Base-by-base conservation (phyloP, 495 filamentous ascomycete species). In the Aspergillus carlsbadensis region DNA sequence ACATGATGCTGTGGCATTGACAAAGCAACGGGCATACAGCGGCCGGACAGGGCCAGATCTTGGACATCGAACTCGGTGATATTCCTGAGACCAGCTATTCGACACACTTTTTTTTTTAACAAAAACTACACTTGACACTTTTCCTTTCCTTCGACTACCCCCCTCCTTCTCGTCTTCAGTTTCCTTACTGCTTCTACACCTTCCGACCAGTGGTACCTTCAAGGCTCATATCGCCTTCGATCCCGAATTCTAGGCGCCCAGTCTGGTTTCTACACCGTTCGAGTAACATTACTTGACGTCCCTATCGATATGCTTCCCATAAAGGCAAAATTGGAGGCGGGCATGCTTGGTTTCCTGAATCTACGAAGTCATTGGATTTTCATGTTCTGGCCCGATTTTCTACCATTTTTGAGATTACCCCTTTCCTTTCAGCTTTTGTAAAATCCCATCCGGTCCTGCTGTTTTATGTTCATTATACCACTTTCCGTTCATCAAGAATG, bases 31-130 rank as follows among this genome's bases (percentile, higher is more conserved):
- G 52, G 48, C 11, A 13, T 72, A 63, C 29, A 58, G 66, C 17
- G 71, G 71, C 42, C 64, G 69, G 54, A 65, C 65, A 54, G 71
- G 71, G 17, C 71, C 73, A 11, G 57, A 60, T 18, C 52, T 68
- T 52, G 69, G 68, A 35, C 68, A 65, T 63, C 73, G 73, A 33
- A 65, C 58, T 13, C 67, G 68, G 46, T 76, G 64, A 65, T 58
- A 33, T 37, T 18, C 43, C 31, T 21, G 24, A 40, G 15, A 2
- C 14, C 54, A 45, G 50, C 18, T 10, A 4, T 34, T 36, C 44
- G 40, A 33, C 34, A 11, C 29, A n/a, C n/a, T n/a, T n/a, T n/a
- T n/a, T n/a, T n/a, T 33, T 21, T 33, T 40, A 17, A 17, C 15
- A 24, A 41, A 10, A 47, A 35, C n/a, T 15, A 33, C 42, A 39